Evolutionary conservation across 306 rosid genomes (phyloP).

Genomic region (Vigna nakashimae): DNA sequence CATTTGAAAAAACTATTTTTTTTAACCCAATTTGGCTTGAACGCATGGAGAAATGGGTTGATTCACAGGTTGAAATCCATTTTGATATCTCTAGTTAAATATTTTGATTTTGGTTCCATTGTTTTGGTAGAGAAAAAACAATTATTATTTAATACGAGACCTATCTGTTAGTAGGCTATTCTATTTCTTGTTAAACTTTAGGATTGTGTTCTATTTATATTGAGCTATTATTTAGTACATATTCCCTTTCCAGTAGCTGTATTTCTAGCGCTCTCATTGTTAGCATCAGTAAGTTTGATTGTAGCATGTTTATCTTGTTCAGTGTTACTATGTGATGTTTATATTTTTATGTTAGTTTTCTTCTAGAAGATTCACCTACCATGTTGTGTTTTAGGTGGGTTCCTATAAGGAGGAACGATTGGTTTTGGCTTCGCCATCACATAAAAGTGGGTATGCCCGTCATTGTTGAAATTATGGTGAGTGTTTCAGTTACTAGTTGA

Average conservation of each 20-base stretch:
- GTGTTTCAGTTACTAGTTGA: slow-evolving; percentile 47
- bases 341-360: slow-evolving; percentile 34
- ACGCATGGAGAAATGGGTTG: no score
- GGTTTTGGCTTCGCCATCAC: slow-evolving; percentile 99
- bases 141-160: slow-evolving; percentile 28
- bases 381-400: slow-evolving; percentile 81
- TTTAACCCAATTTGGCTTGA: no score
- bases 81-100: neutral
- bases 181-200: slow-evolving; percentile 21
- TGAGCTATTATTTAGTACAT: slow-evolving; percentile 29
- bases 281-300: slow-evolving; percentile 25
- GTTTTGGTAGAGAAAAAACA: slow-evolving; percentile 27
- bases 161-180: slow-evolving; percentile 24
- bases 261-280: slow-evolving; percentile 28
- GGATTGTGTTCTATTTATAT: slow-evolving; percentile 8
- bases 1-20: no score
- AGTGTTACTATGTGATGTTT: slow-evolving; percentile 34
- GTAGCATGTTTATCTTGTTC: slow-evolving; percentile 38
- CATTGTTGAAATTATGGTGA: slow-evolving; percentile 89
- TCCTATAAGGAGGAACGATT: slow-evolving; percentile 90
- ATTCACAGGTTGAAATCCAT: no score
- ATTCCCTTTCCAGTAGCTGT: slow-evolving; percentile 29
- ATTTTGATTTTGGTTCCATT: slow-evolving; percentile 16
- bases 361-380: slow-evolving; percentile 44
- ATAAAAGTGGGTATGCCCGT: slow-evolving; percentile 90